Evolutionary conservation across 2,329 filamentous ascomycete species (phyloP).

Genomic region (Hypoxylon sp.): DNA sequence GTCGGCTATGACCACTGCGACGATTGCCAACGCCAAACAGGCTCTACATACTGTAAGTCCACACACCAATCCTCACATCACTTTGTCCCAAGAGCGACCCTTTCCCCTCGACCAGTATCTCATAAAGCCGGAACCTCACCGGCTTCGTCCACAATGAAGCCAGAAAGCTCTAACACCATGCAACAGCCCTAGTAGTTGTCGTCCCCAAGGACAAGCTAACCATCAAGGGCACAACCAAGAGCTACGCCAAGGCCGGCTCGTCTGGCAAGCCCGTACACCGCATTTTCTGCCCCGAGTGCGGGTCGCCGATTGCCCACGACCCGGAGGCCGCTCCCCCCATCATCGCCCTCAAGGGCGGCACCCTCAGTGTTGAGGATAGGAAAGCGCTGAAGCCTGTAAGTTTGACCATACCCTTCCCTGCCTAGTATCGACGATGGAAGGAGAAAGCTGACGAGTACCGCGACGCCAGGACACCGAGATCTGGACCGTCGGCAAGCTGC

Average conservation of each 20-base stretch:
- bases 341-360: conserved; percentile 78
- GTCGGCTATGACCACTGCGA: conserved; percentile 80
- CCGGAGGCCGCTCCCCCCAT: conserved; percentile 78
- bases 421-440: not conserved
- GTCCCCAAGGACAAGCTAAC: conserved; percentile 76
- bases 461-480: conserved; percentile 73
- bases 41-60: conserved; percentile 76
- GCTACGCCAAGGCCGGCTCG: conserved; percentile 70
- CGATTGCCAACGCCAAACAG: conserved; percentile 79
- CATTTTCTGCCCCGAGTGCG: conserved; percentile 78
- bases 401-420: conserved; percentile 29
- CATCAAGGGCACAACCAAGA: conserved; percentile 76
- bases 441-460: conserved; percentile 20
- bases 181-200: conserved; percentile 73
- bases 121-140: not conserved
- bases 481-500: conserved; percentile 78
- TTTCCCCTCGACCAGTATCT: not conserved
- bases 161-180: conserved; percentile 31
- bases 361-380: conserved; percentile 75
- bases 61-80: not conserved
- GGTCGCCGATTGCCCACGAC: conserved; percentile 79
- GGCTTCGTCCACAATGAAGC: not conserved
- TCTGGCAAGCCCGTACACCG: conserved; percentile 77
- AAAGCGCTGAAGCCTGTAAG: conserved; percentile 75
- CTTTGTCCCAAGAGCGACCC: not conserved